Evolutionary conservation across 495 filamentous ascomycete genomes (phyloP).

Genomic region (Talaromyces trachyspermus): DNA sequence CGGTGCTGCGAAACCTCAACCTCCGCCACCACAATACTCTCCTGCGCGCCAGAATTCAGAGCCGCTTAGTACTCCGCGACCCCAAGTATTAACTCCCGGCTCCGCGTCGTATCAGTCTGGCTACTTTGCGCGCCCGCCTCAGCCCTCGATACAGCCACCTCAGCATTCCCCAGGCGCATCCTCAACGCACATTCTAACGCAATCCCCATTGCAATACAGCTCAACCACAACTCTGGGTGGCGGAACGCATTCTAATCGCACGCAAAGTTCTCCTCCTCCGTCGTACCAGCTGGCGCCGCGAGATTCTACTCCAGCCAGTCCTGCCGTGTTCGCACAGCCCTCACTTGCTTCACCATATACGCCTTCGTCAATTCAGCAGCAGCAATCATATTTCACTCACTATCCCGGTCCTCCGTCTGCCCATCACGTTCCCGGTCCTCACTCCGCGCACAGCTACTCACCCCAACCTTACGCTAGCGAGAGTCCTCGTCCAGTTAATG

Average conservation of each 20-base stretch:
- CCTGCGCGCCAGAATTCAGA: constrained; percentile 13
- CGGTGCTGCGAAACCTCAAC: constrained; percentile 16
- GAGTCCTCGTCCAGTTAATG: constrained; percentile 30
- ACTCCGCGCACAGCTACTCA: constrained; percentile 24
- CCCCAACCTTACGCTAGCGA: constrained; percentile 32
- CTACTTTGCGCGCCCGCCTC: constrained; percentile 33
- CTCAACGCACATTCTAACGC: constrained; percentile 32
- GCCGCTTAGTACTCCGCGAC: constrained; percentile 13
- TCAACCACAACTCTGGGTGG: constrained; percentile 26
- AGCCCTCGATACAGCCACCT: constrained; percentile 31
- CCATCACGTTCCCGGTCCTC: constrained; percentile 38
- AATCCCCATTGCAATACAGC: constrained; percentile 42
- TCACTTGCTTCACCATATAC: constrained; percentile 28
- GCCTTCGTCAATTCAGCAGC: constrained; percentile 23
- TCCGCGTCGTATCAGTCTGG: constrained; percentile 20
- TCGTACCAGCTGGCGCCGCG: constrained; percentile 29
- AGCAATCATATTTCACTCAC: constrained; percentile 30
- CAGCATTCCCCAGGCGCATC: constrained; percentile 35
- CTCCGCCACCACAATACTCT: constrained; percentile 19
- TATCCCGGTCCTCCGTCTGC: constrained; percentile 42
- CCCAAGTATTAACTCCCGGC: constrained; percentile 5
- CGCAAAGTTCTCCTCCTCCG: constrained; percentile 31
- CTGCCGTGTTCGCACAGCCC: constrained; percentile 24
- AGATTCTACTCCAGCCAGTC: constrained; percentile 18
- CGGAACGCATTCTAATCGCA: constrained; percentile 25